These are phyloP conservation scores for Cercophora newfieldiana DNA, from an alignment of 495 filamentous ascomycete genomes.

Conservation along the genomic window DNA sequence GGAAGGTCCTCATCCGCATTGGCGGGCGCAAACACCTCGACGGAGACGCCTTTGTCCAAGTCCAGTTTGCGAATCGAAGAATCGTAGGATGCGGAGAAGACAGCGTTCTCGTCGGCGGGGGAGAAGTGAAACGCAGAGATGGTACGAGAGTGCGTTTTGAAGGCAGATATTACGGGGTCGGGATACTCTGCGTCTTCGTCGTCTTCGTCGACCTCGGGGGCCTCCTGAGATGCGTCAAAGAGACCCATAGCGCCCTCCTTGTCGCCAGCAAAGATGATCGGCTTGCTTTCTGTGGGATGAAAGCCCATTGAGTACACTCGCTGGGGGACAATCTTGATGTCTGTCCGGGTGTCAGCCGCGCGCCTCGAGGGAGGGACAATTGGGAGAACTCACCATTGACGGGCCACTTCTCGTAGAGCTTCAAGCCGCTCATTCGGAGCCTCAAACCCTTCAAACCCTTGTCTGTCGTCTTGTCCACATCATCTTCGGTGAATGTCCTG, in stretches of 20 bases:
- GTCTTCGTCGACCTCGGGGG: conserved; percentile 54
- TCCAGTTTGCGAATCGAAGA: conserved; percentile 88
- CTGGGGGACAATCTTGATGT: conserved; percentile 92
- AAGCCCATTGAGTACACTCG: conserved; percentile 85
- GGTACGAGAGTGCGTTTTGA: conserved; percentile 87
- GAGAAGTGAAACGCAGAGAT: conserved; percentile 81
- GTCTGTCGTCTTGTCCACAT: conserved; percentile 80
- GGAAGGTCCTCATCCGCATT: conserved; percentile 69
- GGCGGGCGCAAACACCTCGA: conserved; percentile 74
- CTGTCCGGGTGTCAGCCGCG: conserved; percentile 39
- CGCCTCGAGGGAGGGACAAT: neutral
- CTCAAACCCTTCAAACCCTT: conserved; percentile 73
- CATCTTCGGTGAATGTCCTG: conserved; percentile 74
- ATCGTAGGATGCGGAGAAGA: conserved; percentile 92
- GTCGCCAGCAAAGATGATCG: conserved; percentile 91
- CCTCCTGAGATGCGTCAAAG: conserved; percentile 82
- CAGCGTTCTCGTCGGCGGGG: conserved; percentile 64
- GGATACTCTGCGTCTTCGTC: conserved; percentile 52
- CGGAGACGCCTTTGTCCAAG: conserved; percentile 71
- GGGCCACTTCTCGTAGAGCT: conserved; percentile 78
- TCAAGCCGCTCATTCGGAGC: conserved; percentile 75
- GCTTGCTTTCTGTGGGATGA: conserved; percentile 81
- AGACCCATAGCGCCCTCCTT: conserved; percentile 92
- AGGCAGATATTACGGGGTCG: conserved; percentile 76
- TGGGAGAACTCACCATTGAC: conserved; percentile 61